Conservation (phyloP, 164 flowering plant species). For the Buxus sempervirens region DNA sequence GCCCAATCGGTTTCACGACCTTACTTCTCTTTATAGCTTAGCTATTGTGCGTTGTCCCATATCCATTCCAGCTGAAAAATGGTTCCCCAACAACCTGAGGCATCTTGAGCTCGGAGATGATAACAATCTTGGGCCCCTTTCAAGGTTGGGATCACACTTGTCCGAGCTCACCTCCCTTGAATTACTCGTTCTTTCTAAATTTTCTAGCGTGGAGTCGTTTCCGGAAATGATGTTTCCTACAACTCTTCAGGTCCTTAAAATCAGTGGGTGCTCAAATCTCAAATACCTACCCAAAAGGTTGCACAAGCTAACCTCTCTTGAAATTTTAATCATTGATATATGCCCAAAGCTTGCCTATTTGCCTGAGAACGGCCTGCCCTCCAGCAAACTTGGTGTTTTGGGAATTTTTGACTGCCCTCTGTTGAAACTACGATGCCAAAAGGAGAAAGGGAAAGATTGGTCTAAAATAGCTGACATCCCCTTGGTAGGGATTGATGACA, state of each 20-base stretch:
- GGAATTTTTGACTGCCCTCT: conserved; percentile 9
- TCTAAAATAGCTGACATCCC: neutral
- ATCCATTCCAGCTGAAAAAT: conserved; percentile 5
- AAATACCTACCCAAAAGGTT: conserved; percentile 10
- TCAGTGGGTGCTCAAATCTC: conserved; percentile 10
- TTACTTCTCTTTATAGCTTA: neutral
- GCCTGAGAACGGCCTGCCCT: conserved; percentile 12
- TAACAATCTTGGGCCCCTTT: neutral
- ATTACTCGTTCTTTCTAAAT: conserved; percentile 16
- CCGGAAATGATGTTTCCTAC: conserved; percentile 10
- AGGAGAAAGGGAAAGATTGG: neutral
- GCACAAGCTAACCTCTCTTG: conserved; percentile 6
- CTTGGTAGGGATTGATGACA: neutral
- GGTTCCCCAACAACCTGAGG: neutral
- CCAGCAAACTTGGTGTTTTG: conserved; percentile 7
- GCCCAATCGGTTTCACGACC: neutral
- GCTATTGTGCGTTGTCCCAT: neutral
- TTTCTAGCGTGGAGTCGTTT: conserved; percentile 13
- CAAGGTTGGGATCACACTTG: neutral
- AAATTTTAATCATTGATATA: conserved; percentile 7
- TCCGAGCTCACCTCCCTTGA: conserved; percentile 13
- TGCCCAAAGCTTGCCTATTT: conserved; percentile 9
- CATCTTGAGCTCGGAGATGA: conserved; percentile 5
- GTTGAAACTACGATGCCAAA: too few relatives aligned
- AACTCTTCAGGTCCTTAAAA: conserved; percentile 2